phyloP scores from a whole-genome alignment of 257 asterid genomes.

The Scutellaria galericulata region DNA sequence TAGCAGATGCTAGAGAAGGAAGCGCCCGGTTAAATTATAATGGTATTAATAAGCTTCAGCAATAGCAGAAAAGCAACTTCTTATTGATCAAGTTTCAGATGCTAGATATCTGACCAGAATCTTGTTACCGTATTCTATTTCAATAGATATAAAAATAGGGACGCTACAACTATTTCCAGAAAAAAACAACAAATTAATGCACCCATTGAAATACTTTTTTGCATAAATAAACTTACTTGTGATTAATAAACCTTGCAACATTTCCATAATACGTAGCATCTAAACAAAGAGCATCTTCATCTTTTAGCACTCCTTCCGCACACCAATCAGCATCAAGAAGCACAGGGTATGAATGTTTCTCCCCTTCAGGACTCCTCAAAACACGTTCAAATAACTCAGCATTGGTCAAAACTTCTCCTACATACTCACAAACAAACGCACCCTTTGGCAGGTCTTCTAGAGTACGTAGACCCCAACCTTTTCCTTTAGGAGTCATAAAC shows the following conservation, averaged over 20 bases:
- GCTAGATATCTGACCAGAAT: constrained; percentile 20
- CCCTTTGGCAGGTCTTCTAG: constrained; percentile 96
- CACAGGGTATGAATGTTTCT: constrained; percentile 84
- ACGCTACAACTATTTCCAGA: constrained; percentile 15
- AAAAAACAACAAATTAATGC: constrained; percentile 8
- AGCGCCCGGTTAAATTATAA: constrained; percentile 8
- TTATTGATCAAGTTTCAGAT: background rate
- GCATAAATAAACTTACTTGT: constrained; percentile 57
- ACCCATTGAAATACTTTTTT: constrained; percentile 21
- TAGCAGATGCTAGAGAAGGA: background rate
- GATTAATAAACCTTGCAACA: constrained; percentile 94
- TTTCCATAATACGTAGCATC: constrained; percentile 94
- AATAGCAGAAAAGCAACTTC: background rate
- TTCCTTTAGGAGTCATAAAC: constrained; percentile 72
- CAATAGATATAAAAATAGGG: constrained; percentile 3
- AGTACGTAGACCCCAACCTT: constrained; percentile 98
- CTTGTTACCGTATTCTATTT: constrained; percentile 11
- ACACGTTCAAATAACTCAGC: constrained; percentile 82
- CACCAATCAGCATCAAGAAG: constrained; percentile 98
- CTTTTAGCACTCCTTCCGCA: constrained; percentile 75
- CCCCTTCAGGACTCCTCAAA: constrained; percentile 53
- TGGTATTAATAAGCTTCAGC: background rate
- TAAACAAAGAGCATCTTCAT: constrained; percentile 93
- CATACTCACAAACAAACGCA: constrained; percentile 93
- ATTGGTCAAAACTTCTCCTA: constrained; percentile 89